A percentile compares a stretch with the other conserved stretches of the same genome.
phyloP scores from a whole-genome alignment of 2,329 filamentous ascomycete species.

The Fusarium ambrosium region DNA sequence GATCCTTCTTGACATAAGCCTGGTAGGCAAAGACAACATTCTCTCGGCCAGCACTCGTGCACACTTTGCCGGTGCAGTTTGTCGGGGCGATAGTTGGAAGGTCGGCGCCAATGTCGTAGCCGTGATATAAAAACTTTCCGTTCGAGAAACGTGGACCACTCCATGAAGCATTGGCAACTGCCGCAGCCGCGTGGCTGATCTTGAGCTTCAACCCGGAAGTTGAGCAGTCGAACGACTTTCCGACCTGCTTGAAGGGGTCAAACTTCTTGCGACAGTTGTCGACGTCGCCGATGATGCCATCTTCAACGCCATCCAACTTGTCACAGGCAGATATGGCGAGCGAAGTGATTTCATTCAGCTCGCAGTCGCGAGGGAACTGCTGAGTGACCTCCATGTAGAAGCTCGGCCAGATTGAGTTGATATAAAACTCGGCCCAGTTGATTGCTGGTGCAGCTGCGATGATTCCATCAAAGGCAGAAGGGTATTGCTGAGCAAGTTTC shows the following conservation, averaged over 20 bases:
- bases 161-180: conserved; percentile 5
- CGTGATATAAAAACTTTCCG: conserved; percentile 5
- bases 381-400: conserved; percentile 21
- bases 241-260: not conserved
- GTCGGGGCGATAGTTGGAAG: conserved; percentile 9
- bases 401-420: conserved; percentile 15
- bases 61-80: not conserved
- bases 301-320: not conserved
- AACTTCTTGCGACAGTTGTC: not conserved
- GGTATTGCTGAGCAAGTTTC: conserved; percentile 64
- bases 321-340: conserved; percentile 4
- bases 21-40: not conserved
- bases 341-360: conserved; percentile 9
- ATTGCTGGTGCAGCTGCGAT: conserved; percentile 61
- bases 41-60: not conserved
- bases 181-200: conserved; percentile 1
- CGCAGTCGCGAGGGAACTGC: conserved; percentile 21
- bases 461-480: conserved; percentile 67
- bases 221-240: conserved; percentile 11
- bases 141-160: conserved; percentile 2
- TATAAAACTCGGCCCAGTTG: conserved; percentile 29
- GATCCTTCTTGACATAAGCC: not conserved
- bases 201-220: conserved; percentile 2
- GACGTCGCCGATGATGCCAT: not conserved
- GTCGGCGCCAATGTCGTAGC: conserved; percentile 4